A percentile compares a stretch with the other conserved stretches of the same genome.
phyloP scores from a whole-genome alignment of 257 asterid species.

The Penstemon newberryi region DNA sequence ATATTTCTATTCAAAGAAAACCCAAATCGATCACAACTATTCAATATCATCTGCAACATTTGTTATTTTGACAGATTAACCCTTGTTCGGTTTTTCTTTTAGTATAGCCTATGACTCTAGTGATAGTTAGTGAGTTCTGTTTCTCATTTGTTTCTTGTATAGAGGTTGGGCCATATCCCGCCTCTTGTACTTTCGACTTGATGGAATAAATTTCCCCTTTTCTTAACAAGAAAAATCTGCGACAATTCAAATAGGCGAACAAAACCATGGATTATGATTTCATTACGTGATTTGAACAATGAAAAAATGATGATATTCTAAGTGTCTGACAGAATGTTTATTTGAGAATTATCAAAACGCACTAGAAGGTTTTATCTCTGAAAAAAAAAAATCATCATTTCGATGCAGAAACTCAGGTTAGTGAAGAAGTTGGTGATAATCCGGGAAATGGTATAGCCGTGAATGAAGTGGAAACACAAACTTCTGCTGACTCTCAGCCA shows the following conservation, averaged over 20 bases:
- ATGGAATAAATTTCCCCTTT: no score
- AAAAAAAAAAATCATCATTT: conserved; percentile 20
- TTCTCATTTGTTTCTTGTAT: no score
- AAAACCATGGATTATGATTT: neutral
- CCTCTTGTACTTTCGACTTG: no score
- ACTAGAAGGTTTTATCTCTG: conserved; percentile 5
- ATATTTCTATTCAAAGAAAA: conserved; percentile 1
- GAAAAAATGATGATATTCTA: neutral
- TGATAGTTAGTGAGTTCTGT: no score
- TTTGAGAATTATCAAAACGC: conserved; percentile 3
- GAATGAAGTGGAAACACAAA: conserved; percentile 34
- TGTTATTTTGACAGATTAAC: no score
- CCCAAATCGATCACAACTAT: neutral
- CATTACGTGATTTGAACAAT: neutral
- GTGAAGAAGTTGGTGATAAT: conserved; percentile 28
- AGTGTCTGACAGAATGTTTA: neutral
- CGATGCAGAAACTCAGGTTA: conserved; percentile 41
- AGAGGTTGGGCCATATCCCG: no score
- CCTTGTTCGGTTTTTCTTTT: no score
- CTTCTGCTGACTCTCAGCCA: conserved; percentile 30
- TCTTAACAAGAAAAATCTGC: neutral
- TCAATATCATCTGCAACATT: neutral
- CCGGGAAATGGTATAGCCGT: conserved; percentile 15
- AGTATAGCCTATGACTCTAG: no score
- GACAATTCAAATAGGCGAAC: neutral